Evolutionary conservation across 1,284 basidiomycete genomes (phyloP), one percentile per base, ranked within the genome.

Genomic region (Fistulina hepatica): DNA sequence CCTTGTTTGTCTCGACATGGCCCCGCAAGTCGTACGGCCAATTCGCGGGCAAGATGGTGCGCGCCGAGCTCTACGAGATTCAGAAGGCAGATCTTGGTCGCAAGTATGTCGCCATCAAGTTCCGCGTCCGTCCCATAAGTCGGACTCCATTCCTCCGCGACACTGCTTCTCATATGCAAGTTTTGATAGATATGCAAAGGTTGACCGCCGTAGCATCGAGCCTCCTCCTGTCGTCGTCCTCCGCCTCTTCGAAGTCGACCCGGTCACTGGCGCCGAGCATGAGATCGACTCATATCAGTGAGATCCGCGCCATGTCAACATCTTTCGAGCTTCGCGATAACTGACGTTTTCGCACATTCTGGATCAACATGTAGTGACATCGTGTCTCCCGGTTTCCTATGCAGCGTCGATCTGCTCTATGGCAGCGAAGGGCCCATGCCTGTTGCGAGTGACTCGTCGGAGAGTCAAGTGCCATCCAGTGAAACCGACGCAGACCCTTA

Each of bases 11-110:
- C n/a, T n/a, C n/a, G n/a, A n/a, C n/a, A n/a, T n/a, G n/a, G n/a
- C n/a, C n/a, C n/a, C n/a, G n/a, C n/a, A n/a, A n/a, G n/a, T n/a
- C 56, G 8, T 58, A 63, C 37, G 78, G 77, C 40, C 77, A 75
- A 45, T 77, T 79, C 52, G 53, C 61, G 39, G 76, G 73, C 19
- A 61, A 63, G 40, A 69, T 65, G 9, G 60, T 80, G 34, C 70
- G 78, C 37, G 71, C 73, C 46, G 65, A 76, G 53, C 59, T 80
- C 31, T 48, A 58, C 36, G 77, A 81, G 55, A 55, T 79, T 6
- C 76, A 79, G 52, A 74, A 76, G 42, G 76, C 76, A 12, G 63
- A 77, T 52, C 55, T 79, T 24, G 76, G 76, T 12, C 60, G 76
- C 59, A 79, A 79, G 76, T 79, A 52, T 49, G 12, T 16, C 32